Conservation (phyloP, 2,329 filamentous ascomycete species). For the Plenodomus tracheiphilus region DNA sequence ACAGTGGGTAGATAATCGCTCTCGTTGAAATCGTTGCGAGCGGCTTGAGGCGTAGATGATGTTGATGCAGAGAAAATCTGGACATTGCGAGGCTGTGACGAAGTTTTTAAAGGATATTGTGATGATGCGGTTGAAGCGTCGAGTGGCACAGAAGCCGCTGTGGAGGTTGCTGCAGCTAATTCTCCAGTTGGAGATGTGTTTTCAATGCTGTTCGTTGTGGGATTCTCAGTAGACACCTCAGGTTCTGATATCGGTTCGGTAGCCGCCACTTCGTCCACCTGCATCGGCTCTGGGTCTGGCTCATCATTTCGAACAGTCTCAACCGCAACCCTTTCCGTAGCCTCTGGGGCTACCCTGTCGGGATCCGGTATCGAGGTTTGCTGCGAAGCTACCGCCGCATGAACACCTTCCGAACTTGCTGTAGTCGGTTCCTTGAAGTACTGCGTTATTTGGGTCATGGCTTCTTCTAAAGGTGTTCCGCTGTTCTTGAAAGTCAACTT, state of each 20-base stretch:
- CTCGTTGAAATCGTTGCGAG: constrained; percentile 67
- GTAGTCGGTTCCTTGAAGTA: constrained; percentile 63
- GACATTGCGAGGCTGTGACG: constrained; percentile 53
- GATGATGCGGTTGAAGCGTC: constrained; percentile 1
- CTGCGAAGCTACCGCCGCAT: constrained; percentile 32
- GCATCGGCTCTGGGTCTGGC: constrained; percentile 31
- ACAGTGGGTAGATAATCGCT: constrained; percentile 76
- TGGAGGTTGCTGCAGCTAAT: constrained; percentile 26
- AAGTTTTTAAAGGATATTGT: constrained; percentile 15
- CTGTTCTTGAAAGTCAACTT: constrained; percentile 76
- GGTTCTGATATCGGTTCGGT: constrained; percentile 14
- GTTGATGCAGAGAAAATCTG: constrained; percentile 78
- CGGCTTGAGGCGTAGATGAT: constrained; percentile 74
- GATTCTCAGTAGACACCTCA: constrained; percentile 17
- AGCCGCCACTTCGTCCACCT: constrained; percentile 28
- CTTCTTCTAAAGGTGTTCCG: constrained; percentile 78
- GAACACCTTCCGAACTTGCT: constrained; percentile 32
- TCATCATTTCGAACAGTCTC: constrained; percentile 28
- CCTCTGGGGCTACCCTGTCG: constrained; percentile 28
- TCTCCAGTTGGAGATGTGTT: constrained; percentile 22
- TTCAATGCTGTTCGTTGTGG: constrained; percentile 16
- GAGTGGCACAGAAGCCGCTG: constrained; percentile 18
- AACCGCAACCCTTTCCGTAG: constrained; percentile 26
- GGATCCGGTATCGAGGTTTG: constrained; percentile 26
- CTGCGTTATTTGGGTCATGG: constrained; percentile 77